Base-by-base conservation (phyloP, 2,329 filamentous ascomycete genomes). In the Emergomyces orientalis region DNA sequence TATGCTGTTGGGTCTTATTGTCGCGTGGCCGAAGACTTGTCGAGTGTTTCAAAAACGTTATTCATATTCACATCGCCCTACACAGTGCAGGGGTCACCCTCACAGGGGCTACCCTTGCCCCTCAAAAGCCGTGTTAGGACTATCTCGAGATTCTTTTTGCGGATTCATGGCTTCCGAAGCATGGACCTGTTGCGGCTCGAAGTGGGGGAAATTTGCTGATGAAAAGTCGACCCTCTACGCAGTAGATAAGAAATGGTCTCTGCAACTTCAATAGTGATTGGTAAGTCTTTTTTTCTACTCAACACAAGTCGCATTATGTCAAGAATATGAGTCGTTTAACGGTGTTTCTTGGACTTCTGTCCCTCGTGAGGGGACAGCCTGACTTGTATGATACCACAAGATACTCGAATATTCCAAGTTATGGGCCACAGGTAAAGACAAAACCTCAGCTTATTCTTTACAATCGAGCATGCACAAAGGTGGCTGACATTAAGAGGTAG, bases 371-470 rank as follows among this genome's bases (percentile, higher is more conserved):
- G 9, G 37, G 22, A 59, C 37, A 37, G 39, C 2, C 37, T 30
- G 22, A 37, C 27, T 55, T 55, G 52, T 55, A 55, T 25, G 56
- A 43, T 41, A 37, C 56, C 14, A 37, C 56, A 59, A 34, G 22
- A 43, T 59, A 27, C 56, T 37, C 56, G 5, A 37, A 59, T n/a
- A 37, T 59, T 45, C 56, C 56, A 25, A 37, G 22, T 5, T 59
- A 59, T 59, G 56, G 56, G 30, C 56, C 56, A 59, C 56, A 59
- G 56, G 56, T 59, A 59, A 59, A 59, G 19, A 45, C 19, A 59
- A 27, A 43, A n/a, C n/a, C n/a, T n/a, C n/a, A n/a, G n/a, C 6
- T 59, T 43, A 39, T 17, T 30, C 25, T 19, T 45, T 32, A 8
- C 9, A 41, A 27, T 17, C 3, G 6, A 30, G 14, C 3, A 4